A percentile compares a stretch with the other conserved stretches of the same genome.
Conservation (phyloP, 148 eudicot genomes). For the Amaranthus palmeri region DNA sequence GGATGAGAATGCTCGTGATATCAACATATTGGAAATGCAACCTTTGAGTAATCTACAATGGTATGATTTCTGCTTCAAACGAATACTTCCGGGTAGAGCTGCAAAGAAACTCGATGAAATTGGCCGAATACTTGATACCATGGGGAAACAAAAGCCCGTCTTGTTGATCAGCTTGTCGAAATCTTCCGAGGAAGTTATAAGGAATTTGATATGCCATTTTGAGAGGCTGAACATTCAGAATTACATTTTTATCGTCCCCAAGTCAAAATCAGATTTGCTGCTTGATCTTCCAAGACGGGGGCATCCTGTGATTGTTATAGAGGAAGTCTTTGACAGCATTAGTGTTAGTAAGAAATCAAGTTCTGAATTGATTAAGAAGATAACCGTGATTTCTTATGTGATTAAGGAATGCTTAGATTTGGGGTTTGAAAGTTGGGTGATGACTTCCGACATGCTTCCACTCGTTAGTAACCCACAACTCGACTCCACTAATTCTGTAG, state of each 20-base stretch:
- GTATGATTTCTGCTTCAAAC: constrained; percentile 91
- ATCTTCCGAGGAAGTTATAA: constrained; percentile 36
- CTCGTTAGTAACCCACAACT: constrained; percentile 30
- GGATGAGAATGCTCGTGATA: constrained; percentile 41
- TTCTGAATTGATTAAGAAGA: constrained; percentile 37
- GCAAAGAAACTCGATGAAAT: constrained; percentile 47
- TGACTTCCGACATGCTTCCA: constrained; percentile 51
- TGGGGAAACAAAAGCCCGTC: constrained; percentile 50
- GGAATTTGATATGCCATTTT: constrained; percentile 81
- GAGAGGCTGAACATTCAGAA: constrained; percentile 63
- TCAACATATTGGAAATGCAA: constrained; percentile 42
- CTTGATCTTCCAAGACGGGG: constrained; percentile 84
- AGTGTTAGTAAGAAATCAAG: constrained; percentile 27
- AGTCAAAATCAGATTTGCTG: constrained; percentile 40
- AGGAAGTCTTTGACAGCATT: constrained; percentile 37
- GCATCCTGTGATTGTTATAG: constrained; percentile 62
- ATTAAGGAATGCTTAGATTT: constrained; percentile 54
- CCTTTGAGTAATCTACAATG: constrained; percentile 60
- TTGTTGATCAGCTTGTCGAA: constrained; percentile 44
- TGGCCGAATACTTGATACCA: constrained; percentile 41
- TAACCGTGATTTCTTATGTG: constrained; percentile 44
- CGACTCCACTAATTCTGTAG: constrained; percentile 25
- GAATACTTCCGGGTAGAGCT: constrained; percentile 60
- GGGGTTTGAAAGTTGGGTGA: constrained; percentile 52
- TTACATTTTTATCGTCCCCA: constrained; percentile 60